Evolutionary conservation across 2,329 filamentous ascomycete genomes (phyloP).

Genomic region (Bisporella sp.): DNA sequence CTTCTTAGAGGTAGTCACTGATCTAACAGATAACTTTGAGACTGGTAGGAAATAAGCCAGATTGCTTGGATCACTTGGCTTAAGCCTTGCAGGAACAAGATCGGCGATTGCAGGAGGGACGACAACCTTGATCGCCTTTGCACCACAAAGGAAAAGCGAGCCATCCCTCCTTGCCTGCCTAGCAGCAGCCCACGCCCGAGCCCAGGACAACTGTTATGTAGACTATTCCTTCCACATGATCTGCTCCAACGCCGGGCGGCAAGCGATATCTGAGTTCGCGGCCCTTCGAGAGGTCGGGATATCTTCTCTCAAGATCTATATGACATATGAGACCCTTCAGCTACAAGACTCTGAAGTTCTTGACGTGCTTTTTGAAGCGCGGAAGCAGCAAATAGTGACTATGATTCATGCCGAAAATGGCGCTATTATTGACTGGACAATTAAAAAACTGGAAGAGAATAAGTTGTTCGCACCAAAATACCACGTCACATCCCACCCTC

Average conservation of each 20-base stretch:
- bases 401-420: constrained; percentile 51
- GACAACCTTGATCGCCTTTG: constrained; percentile 52
- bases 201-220: constrained; percentile 36
- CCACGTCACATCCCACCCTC: constrained; percentile 41
- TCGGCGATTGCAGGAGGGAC: constrained; percentile 47
- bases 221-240: constrained; percentile 44
- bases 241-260: constrained; percentile 32
- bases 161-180: constrained; percentile 37
- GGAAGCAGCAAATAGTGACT: constrained; percentile 40
- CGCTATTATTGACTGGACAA: constrained; percentile 47
- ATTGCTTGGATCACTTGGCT: too few relatives aligned
- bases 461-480: constrained; percentile 43
- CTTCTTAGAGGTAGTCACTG: too few relatives aligned
- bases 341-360: constrained; percentile 34
- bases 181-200: constrained; percentile 34
- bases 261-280: constrained; percentile 27
- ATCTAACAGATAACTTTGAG: constrained; percentile 3
- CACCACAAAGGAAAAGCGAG: constrained; percentile 38
- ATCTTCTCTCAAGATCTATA: constrained; percentile 37
- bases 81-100: constrained; percentile 1
- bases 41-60: background rate
- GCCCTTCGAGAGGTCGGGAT: constrained; percentile 30
- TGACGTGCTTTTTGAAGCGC: constrained; percentile 35
- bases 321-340: constrained; percentile 36
- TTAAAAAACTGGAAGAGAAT: constrained; percentile 41